Conservation (phyloP, 805 yeast genomes). For the Candida taoyuanica region DNA sequence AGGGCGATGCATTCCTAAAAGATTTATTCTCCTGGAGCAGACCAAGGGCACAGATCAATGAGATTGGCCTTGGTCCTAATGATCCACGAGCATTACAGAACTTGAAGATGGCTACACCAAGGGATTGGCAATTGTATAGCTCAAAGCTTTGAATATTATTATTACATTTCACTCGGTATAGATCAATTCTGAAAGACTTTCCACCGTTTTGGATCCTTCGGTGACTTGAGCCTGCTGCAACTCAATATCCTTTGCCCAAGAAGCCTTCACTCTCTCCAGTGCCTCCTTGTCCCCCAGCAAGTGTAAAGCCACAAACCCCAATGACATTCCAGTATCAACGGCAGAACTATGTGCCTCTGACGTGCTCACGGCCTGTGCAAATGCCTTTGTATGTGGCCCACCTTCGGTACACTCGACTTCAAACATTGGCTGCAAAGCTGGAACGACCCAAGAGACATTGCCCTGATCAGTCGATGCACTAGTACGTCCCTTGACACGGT, state of each 20-base stretch:
- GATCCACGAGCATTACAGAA: conserved; percentile 28
- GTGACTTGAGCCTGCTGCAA: neutral
- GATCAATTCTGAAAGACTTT: neutral
- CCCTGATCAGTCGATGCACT: conserved; percentile 11
- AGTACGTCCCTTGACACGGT: neutral
- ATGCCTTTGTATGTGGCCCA: conserved; percentile 8
- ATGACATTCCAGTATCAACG: conserved; percentile 5
- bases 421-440: conserved; percentile 8
- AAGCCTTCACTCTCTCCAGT: neutral
- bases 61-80: conserved; percentile 21
- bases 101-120: conserved; percentile 24
- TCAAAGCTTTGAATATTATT: neutral
- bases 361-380: conserved; percentile 4
- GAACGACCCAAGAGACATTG: conserved; percentile 8
- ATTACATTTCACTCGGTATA: neutral
- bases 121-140: no score
- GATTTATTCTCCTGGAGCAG: conserved; percentile 27
- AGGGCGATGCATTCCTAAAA: conserved; percentile 18
- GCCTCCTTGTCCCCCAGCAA: neutral
- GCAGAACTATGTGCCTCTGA: conserved; percentile 3
- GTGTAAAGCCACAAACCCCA: neutral
- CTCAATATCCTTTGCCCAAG: neutral
- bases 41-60: conserved; percentile 23
- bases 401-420: neutral
- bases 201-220: neutral